Conservation (phyloP, 2,329 filamentous ascomycete species). For the Arthrocladium fulminans region DNA sequence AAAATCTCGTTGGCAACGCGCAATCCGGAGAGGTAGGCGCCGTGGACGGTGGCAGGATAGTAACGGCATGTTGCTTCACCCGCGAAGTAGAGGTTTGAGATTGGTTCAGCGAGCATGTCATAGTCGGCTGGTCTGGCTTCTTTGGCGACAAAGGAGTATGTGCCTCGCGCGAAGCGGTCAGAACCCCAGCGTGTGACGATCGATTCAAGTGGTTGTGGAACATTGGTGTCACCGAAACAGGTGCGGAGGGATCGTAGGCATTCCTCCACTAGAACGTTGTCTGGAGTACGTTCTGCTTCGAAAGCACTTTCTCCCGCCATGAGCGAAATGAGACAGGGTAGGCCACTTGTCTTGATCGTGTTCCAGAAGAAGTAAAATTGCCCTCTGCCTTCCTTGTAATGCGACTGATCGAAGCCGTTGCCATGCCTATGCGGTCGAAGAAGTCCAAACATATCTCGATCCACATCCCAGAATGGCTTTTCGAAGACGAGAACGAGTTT, state of each 20-base stretch:
- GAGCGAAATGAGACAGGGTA: constrained; percentile 78
- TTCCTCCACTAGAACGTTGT: constrained; percentile 68
- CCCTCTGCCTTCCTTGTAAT: constrained; percentile 72
- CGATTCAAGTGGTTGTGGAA: constrained; percentile 73
- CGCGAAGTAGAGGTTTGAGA: constrained; percentile 88
- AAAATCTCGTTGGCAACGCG: constrained; percentile 81
- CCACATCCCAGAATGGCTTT: constrained; percentile 79
- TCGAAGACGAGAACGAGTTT: constrained; percentile 91
- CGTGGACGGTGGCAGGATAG: constrained; percentile 93
- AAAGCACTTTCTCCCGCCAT: constrained; percentile 95
- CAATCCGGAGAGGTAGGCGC: constrained; percentile 87
- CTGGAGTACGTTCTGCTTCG: constrained; percentile 68
- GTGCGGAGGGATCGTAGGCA: constrained; percentile 68
- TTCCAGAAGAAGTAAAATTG: constrained; percentile 99
- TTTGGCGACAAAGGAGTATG: constrained; percentile 87
- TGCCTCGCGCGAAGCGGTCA: constrained; percentile 84
- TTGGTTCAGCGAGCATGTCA: constrained; percentile 72
- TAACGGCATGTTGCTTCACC: constrained; percentile 94
- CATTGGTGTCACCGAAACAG: constrained; percentile 56
- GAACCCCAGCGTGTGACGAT: constrained; percentile 88
- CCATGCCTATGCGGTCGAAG: constrained; percentile 58
- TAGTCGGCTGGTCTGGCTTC: constrained; percentile 80
- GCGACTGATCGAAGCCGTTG: constrained; percentile 65
- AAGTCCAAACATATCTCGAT: constrained; percentile 88
- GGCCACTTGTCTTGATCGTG: constrained; percentile 76